Conservation (phyloP, 176 grass and related monocot species). For the Carex littledalei region DNA sequence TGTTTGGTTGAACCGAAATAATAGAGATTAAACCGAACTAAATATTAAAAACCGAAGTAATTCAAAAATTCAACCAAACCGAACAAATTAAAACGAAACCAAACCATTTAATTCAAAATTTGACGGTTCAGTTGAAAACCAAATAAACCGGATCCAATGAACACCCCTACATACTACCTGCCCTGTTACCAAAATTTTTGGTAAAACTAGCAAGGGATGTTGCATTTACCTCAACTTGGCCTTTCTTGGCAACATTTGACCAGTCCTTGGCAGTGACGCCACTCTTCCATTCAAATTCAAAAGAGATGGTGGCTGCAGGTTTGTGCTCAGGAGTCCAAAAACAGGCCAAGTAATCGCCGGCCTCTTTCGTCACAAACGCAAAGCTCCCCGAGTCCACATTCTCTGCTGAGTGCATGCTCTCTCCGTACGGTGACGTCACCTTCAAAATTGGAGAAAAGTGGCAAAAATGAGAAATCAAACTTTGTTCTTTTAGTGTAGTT, state of each 20-base stretch:
- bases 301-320: constrained; percentile 42
- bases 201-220: not conserved
- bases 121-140: no score
- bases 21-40: no score
- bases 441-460: constrained; percentile 9
- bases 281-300: constrained; percentile 92
- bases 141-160: no score
- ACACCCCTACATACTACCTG: not conserved
- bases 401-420: constrained; percentile 82
- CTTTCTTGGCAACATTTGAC: constrained; percentile 89
- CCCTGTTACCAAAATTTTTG: not conserved
- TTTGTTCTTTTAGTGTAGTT: not conserved
- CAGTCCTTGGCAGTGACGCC: constrained; percentile 83
- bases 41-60: no score
- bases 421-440: constrained; percentile 95
- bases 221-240: constrained; percentile 68
- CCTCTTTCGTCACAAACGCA: constrained; percentile 74
- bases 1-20: no score
- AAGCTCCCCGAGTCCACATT: constrained; percentile 79
- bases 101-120: no score
- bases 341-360: constrained; percentile 84
- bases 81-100: no score
- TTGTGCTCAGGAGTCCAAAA: constrained; percentile 82
- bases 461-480: not conserved
- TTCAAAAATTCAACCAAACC: no score